Conservation (phyloP, 495 filamentous ascomycete genomes). For the Amniculicola lignicola region DNA sequence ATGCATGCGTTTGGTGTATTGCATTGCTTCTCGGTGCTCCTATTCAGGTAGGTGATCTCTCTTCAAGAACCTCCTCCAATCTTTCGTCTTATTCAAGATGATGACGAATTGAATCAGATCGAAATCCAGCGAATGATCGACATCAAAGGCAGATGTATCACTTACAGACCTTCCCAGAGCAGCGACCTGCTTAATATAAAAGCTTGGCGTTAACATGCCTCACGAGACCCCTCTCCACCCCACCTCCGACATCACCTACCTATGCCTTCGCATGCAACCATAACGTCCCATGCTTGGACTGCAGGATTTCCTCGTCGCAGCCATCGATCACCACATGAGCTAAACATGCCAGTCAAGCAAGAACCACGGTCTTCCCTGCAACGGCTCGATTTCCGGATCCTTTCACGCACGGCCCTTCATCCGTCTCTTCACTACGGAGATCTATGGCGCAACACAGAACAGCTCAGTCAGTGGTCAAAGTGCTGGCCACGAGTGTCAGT, state of each 20-base stretch:
- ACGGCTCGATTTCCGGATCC: slow-evolving; percentile 12
- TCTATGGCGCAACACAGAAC: neutral
- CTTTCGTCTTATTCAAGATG: slow-evolving; percentile 28
- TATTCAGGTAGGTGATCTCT: slow-evolving; percentile 22
- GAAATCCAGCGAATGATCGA: slow-evolving; percentile 7
- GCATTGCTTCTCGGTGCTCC: neutral
- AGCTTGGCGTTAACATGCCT: neutral
- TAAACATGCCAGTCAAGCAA: neutral
- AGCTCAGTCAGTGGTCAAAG: slow-evolving; percentile 1
- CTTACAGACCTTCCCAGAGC: slow-evolving; percentile 13
- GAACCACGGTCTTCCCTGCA: slow-evolving; percentile 13
- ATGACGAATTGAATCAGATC: slow-evolving; percentile 24
- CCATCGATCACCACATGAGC: neutral
- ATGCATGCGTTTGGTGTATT: slow-evolving; percentile 11
- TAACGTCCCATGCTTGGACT: neutral
- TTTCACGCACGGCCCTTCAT: slow-evolving; percentile 3
- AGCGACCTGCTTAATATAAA: slow-evolving; percentile 27
- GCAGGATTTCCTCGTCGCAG: neutral
- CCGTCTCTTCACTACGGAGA: too few species aligned
- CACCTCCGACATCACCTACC: slow-evolving; percentile 7
- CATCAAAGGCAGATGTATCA: neutral
- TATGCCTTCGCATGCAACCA: slow-evolving; percentile 17
- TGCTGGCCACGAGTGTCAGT: neutral
- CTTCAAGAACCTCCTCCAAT: slow-evolving; percentile 10
- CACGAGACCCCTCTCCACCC: slow-evolving; percentile 27